Evolutionary conservation across 1,284 basidiomycete species (phyloP), one percentile per base, ranked within the genome.

Genomic region (Mycena citricolor): DNA sequence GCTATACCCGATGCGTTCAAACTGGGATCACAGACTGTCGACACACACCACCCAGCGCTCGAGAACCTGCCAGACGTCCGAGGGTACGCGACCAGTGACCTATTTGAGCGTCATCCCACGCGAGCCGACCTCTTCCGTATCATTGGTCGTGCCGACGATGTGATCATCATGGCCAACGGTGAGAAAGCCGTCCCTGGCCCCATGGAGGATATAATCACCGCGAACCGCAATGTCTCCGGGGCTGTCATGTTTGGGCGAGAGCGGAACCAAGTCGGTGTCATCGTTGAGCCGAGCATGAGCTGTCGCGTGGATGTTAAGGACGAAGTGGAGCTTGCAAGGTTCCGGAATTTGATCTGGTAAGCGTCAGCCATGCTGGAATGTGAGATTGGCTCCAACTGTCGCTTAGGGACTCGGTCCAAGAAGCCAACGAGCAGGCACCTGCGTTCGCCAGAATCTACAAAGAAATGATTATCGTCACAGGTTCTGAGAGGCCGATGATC

Each of bases 361-460:
- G 14, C 17, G 19, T 34, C 8, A 4, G 13, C 4, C 24, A 13
- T 24, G 11, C 14, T n/a, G n/a, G n/a, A n/a, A n/a, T n/a, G n/a
- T n/a, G n/a, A n/a, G n/a, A 21, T 13, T 28, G 13, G 12, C 13
- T 8, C 14, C 4, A 29, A 3, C 28, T 16, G n/a, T 10, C 32
- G 8, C 19, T 30, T 22, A 19, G 14, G 59, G 52, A 46, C 10
- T 45, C 53, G 1, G 48, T 68, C 3, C 61, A 67, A 28, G 58
- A 60, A 20, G 69, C 63, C 0, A 69, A 67, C 41, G 44, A 24
- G 13, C 46, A 47, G 3, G 61, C 60, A 3, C 65, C 65, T 1
- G 39, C 51, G 7, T 68, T 64, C 24, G 65, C 62, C 19, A 44
- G 61, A 11, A 60, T 70, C 5, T 65, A 62, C 47, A 62, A 61